Base-by-base conservation (phyloP, 306 rosid species). In the Trifolium dubium region DNA sequence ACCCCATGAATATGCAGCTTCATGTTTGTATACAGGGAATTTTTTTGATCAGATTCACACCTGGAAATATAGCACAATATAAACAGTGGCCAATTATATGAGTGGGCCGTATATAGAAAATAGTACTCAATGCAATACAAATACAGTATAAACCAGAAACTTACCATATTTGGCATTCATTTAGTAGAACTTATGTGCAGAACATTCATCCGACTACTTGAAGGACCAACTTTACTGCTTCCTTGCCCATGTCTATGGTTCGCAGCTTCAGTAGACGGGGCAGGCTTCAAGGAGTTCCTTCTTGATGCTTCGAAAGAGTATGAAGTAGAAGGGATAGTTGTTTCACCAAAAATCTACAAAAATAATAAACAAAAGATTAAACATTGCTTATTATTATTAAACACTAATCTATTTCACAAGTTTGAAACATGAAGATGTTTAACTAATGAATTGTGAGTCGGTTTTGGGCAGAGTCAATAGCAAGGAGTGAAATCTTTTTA, bases 121-220 rank as follows among this genome's bases (percentile, higher is more conserved):
- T 1, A 69, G 55, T 12, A 59, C 65, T 59, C 65, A 59, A 59
- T 59, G 65, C 41, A 13, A 7, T 3, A 13, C 39, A 59, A 13
- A 55, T 14, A 5, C 40, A 6, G 14, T 31, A 72, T 37, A 66
- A 64, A 58, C 44, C 76, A 31, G 72, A 72, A 79, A 61, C 73
- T 72, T 84, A 93, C 94, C 96, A 60, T 56, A 64, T 31, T 50
- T 51, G 72, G 79, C 86, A 89, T 75, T 91, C 84, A 94, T 83
- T 94, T 94, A 51, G 92, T 86, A 78, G 97, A 91, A 73, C 90
- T 80, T 18, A 84, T 85, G 80, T 85, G 87, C 75, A 90, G 97
- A 79, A 88, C 81, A 47, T 96, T 91, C 83, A 89, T 89, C 97
- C 97, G 90, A 87, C 96, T 91, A 76, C 92, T 85, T 46, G 98